phyloP scores from a whole-genome alignment of 2,329 filamentous ascomycete species.

The Hypoxylon sp. region DNA sequence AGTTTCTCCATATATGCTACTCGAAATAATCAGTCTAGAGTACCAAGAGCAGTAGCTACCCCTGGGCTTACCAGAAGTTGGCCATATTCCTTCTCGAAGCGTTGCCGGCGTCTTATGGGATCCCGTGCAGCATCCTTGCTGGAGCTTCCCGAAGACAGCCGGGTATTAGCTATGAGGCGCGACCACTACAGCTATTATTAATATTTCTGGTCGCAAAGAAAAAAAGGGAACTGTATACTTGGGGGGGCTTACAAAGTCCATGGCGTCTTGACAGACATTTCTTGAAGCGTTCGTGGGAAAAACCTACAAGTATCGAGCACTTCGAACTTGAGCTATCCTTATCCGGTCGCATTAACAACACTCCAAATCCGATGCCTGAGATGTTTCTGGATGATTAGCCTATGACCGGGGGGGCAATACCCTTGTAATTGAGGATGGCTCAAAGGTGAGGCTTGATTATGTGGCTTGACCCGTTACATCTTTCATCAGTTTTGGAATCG shows the following conservation, averaged over 20 bases:
- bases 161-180: conserved; percentile 74
- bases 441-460: not conserved
- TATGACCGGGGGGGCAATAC: conserved; percentile 17
- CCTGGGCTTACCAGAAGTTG: conserved; percentile 68
- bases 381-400: conserved; percentile 43
- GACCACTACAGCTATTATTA: conserved; percentile 68
- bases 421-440: conserved; percentile 18
- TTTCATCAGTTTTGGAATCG: too few relatives aligned
- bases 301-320: conserved; percentile 25
- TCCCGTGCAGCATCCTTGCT: conserved; percentile 74
- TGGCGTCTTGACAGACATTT: conserved; percentile 65
- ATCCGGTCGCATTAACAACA: conserved; percentile 38
- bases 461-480: not conserved
- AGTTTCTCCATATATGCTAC: conserved; percentile 72
- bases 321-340: conserved; percentile 17
- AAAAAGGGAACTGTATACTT: not conserved
- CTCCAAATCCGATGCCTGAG: conserved; percentile 37
- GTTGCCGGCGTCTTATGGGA: conserved; percentile 74
- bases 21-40: conserved; percentile 3
- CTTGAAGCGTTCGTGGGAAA: conserved; percentile 48
- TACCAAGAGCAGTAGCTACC: not conserved
- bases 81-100: conserved; percentile 77
- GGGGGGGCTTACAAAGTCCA: conserved; percentile 69
- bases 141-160: conserved; percentile 69
- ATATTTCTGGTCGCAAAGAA: conserved; percentile 27